phyloP scores from a whole-genome alignment of 176 grass and related monocot species.

The Urochloa ruziziensis region DNA sequence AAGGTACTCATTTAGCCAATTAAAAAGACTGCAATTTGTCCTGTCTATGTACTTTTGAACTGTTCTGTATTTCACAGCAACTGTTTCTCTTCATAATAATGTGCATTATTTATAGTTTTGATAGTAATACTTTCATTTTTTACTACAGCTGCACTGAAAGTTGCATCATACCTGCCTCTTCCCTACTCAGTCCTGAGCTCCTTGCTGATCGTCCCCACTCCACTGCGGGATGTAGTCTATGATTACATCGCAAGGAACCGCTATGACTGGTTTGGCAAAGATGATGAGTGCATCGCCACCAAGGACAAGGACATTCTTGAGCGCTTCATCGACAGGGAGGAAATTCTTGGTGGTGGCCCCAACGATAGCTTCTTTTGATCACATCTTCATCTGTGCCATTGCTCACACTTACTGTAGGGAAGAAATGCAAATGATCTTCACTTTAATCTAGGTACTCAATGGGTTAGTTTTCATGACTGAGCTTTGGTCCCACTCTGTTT shows the following conservation, averaged over 20 bases:
- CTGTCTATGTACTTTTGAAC: not conserved
- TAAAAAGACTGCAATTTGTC: not conserved
- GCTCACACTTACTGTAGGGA: conserved; percentile 15
- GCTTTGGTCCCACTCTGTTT: not conserved
- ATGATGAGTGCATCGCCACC: conserved; percentile 69
- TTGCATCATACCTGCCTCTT: conserved; percentile 86
- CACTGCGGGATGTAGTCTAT: conserved; percentile 68
- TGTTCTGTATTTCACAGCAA: not conserved
- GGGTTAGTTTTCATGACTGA: too few species aligned
- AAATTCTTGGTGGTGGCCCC: conserved; percentile 58
- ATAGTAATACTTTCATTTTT: not conserved
- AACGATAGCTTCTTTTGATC: conserved; percentile 46
- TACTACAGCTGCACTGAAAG: conserved; percentile 66
- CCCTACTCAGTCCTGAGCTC: conserved; percentile 76
- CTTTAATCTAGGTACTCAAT: conserved; percentile 10
- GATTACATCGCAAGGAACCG: conserved; percentile 82
- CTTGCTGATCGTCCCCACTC: conserved; percentile 58
- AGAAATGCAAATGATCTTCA: conserved; percentile 31
- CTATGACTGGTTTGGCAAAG: conserved; percentile 89
- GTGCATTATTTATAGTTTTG: not conserved
- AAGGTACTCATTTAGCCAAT: not conserved
- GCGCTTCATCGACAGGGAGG: conserved; percentile 88
- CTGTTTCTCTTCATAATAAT: not conserved
- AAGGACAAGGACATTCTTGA: conserved; percentile 75
- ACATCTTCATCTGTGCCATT: not conserved